Conservation (phyloP, 352 stramenopile species). For the Aphanomyces astaci region DNA sequence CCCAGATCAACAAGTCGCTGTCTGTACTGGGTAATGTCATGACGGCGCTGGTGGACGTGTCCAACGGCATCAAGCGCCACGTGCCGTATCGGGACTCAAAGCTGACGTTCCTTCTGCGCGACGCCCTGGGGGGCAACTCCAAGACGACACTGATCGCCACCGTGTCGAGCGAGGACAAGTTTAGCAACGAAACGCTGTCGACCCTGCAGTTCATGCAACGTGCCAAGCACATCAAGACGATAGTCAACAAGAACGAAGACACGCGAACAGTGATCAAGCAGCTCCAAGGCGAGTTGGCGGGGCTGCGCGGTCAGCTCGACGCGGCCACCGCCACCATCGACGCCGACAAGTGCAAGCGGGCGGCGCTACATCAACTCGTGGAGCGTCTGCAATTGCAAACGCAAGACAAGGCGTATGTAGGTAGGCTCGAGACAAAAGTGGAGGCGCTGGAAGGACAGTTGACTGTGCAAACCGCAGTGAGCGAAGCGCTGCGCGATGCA, state of each 20-base stretch:
- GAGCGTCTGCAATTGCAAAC: background rate
- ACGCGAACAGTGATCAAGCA: background rate
- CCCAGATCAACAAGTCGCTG: slow-evolving; percentile 88
- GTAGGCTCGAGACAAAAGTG: background rate
- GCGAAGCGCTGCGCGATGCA: background rate
- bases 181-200: slow-evolving; percentile 88
- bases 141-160: slow-evolving; percentile 92
- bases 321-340: background rate
- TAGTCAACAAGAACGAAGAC: slow-evolving; percentile 6
- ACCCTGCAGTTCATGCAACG: slow-evolving; percentile 92
- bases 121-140: slow-evolving; percentile 87
- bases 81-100: slow-evolving; percentile 90
- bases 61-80: slow-evolving; percentile 33
- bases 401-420: too few relatives aligned
- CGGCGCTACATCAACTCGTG: background rate
- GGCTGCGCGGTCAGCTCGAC: background rate
- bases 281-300: background rate
- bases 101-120: slow-evolving; percentile 83
- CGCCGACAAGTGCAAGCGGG: background rate
- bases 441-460: background rate
- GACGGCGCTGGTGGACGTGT: slow-evolving; percentile 69
- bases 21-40: slow-evolving; percentile 90
- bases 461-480: background rate
- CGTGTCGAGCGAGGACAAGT: slow-evolving; percentile 87
- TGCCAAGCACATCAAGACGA: slow-evolving; percentile 31